A percentile compares a stretch with the other conserved stretches of the same genome.
These are phyloP conservation scores for Aspergillus neoniger DNA, from an alignment of 2,329 filamentous ascomycete genomes.

Conservation along the genomic window DNA sequence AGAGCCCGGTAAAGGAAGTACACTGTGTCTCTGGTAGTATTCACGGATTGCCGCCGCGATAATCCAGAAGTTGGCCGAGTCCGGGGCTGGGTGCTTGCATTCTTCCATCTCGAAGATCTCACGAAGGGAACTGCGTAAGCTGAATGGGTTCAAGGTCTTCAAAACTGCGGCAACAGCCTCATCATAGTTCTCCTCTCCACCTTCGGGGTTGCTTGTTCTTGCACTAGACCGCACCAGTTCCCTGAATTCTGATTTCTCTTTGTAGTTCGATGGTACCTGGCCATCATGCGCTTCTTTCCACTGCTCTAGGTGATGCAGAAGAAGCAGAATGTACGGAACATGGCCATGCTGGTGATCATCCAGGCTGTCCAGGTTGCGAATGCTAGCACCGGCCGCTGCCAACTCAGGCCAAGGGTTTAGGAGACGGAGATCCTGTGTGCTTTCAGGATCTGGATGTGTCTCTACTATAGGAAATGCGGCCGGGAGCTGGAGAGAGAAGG, in stretches of 20 bases:
- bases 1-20: slow-evolving; percentile 80
- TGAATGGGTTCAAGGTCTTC: slow-evolving; percentile 74
- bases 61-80: slow-evolving; percentile 77
- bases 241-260: slow-evolving; percentile 83
- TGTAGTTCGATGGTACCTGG: slow-evolving; percentile 69
- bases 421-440: slow-evolving; percentile 81
- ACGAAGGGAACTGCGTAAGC: slow-evolving; percentile 67
- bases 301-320: slow-evolving; percentile 76
- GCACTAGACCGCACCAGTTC: slow-evolving; percentile 67
- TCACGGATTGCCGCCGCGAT: slow-evolving; percentile 76
- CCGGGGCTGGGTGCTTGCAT: slow-evolving; percentile 48
- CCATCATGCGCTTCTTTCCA: slow-evolving; percentile 76
- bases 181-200: slow-evolving; percentile 94
- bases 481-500: slow-evolving; percentile 77
- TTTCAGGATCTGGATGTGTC: slow-evolving; percentile 86
- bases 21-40: slow-evolving; percentile 72
- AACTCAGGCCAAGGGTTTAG: slow-evolving; percentile 86
- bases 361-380: slow-evolving; percentile 68
- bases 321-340: slow-evolving; percentile 79
- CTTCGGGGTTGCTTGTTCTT: slow-evolving; percentile 74
- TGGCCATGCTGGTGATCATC: slow-evolving; percentile 85
- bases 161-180: slow-evolving; percentile 86
- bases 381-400: slow-evolving; percentile 63
- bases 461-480: slow-evolving; percentile 89
- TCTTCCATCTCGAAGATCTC: slow-evolving; percentile 76